Conservation (phyloP, 805 yeast genomes). For the Kazachstania taianensis region DNA sequence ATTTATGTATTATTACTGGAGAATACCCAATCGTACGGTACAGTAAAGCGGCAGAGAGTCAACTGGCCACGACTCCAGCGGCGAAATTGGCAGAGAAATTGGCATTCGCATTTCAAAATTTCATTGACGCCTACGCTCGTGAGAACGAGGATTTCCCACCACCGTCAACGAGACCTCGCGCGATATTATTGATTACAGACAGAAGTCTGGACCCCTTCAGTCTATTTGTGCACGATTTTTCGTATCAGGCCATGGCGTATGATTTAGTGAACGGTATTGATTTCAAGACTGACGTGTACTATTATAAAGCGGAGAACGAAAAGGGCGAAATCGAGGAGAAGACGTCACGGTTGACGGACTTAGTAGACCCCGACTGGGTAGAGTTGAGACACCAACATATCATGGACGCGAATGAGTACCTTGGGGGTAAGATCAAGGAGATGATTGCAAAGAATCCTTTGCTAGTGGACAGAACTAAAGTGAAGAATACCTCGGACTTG, state of each 20-base stretch:
- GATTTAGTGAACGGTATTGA: slow-evolving; percentile 49
- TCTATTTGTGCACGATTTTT: slow-evolving; percentile 81
- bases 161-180: slow-evolving; percentile 52
- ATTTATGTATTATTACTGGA: slow-evolving; percentile 67
- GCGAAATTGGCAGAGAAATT: slow-evolving; percentile 54
- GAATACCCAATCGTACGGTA: slow-evolving; percentile 83
- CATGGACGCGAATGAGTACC: slow-evolving; percentile 56
- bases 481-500: slow-evolving; percentile 58
- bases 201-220: slow-evolving; percentile 75
- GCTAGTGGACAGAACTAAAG: slow-evolving; percentile 56
- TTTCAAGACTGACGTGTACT: slow-evolving; percentile 36
- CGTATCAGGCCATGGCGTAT: slow-evolving; percentile 85
- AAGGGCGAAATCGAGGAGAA: slow-evolving; percentile 35
- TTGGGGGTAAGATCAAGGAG: slow-evolving; percentile 49
- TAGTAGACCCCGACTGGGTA: slow-evolving; percentile 59
- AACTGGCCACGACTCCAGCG: slow-evolving; percentile 41
- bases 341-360: slow-evolving; percentile 42
- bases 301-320: slow-evolving; percentile 48
- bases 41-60: slow-evolving; percentile 42
- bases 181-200: slow-evolving; percentile 69
- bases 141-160: slow-evolving; percentile 53
- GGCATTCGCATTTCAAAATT: slow-evolving; percentile 61
- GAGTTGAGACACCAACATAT: slow-evolving; percentile 65
- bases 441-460: slow-evolving; percentile 65
- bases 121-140: slow-evolving; percentile 68